Percentiles rank a stretch among this genome's conserved stretches.
Conservation (phyloP, 768 basidiomycete genomes). For the Serpula lacrymans region DNA sequence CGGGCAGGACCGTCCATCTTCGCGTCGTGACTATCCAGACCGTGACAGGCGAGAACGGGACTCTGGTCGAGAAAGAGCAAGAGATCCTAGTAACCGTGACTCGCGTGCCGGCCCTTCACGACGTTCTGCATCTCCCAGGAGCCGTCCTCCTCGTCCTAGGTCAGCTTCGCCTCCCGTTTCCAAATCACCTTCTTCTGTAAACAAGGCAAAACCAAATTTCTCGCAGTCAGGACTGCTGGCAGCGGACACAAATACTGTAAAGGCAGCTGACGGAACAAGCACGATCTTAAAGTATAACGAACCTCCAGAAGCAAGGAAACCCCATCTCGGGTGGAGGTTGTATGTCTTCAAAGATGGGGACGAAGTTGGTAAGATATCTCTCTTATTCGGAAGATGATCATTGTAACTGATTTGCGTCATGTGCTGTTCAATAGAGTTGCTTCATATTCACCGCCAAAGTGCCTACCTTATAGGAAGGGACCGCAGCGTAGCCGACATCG, state of each 20-base stretch:
- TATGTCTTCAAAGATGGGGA: slow-evolving; percentile 98
- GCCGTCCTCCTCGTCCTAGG: slow-evolving; percentile 23
- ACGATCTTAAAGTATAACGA: slow-evolving; percentile 96
- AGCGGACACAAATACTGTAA: slow-evolving; percentile 92
- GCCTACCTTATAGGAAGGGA: slow-evolving; percentile 94
- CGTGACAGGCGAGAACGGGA: slow-evolving; percentile 27
- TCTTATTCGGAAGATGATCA: background rate
- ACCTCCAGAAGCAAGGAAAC: slow-evolving; percentile 96
- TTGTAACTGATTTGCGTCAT: slow-evolving; percentile 4
- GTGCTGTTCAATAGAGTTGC: slow-evolving; percentile 55
- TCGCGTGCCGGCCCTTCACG: slow-evolving; percentile 31
- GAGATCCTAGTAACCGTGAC: slow-evolving; percentile 31
- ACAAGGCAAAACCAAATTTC: slow-evolving; percentile 88
- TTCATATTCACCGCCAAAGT: slow-evolving; percentile 92
- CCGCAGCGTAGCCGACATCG: slow-evolving; percentile 78
- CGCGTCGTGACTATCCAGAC: too few species aligned
- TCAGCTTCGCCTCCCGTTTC: slow-evolving; percentile 35
- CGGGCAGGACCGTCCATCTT: background rate
- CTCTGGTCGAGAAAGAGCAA: slow-evolving; percentile 39
- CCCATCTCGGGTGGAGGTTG: slow-evolving; percentile 83
- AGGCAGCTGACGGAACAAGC: slow-evolving; percentile 67
- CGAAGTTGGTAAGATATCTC: slow-evolving; percentile 72
- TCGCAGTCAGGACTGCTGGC: slow-evolving; percentile 85
- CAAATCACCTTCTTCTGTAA: slow-evolving; percentile 41
- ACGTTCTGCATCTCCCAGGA: slow-evolving; percentile 63